Evolutionary conservation across 768 basidiomycete species (phyloP), one percentile per base, ranked within the genome.

Genomic region (Podaxis sp.): DNA sequence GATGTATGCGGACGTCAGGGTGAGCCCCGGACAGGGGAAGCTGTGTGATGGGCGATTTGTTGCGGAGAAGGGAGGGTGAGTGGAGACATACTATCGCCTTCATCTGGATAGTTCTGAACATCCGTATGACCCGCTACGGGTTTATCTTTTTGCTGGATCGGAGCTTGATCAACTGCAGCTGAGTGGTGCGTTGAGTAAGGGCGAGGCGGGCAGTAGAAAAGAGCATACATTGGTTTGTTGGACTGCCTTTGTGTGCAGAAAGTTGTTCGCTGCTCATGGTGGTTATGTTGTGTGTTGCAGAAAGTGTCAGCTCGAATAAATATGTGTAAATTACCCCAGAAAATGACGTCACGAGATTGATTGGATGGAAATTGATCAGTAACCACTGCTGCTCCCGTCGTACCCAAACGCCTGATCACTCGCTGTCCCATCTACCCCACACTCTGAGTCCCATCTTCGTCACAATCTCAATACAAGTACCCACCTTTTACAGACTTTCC

Each of bases 11-110:
- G 33, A 10, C 22, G 26, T 24, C 24, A 22, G 1, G 24, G 33
- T 33, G 33, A 33, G 33, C 33, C 1, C 33, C 8, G 33, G 33
- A 10, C 8, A 33, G 33, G 33, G 33, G 33, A 33, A 33, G 33
- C 33, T 33, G 33, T 10, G 33, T 33, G 10, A 50, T 24, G 13
- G 24, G 20, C 24, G 26, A 50, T 11, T 26, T 10, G 12, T 12
- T 20, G 20, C 22, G 15, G 48, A 11, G 17, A 24, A 24, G 49
- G 20, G 24, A 50, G 13, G 49, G 22, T 26, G 41, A 33, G 33
- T 26, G 12, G 10, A 4, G 12, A 57, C 56, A 30, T 57, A 57
- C 56, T 44, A 28, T 57, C 56, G 11, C 41, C 56, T 44, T 57
- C 56, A 1, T 26, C 17, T 24, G 41, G 41, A 24, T 57, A 46